Conservation (phyloP, 371 early-diverging fungal species). For the Nematocida displodere region DNA sequence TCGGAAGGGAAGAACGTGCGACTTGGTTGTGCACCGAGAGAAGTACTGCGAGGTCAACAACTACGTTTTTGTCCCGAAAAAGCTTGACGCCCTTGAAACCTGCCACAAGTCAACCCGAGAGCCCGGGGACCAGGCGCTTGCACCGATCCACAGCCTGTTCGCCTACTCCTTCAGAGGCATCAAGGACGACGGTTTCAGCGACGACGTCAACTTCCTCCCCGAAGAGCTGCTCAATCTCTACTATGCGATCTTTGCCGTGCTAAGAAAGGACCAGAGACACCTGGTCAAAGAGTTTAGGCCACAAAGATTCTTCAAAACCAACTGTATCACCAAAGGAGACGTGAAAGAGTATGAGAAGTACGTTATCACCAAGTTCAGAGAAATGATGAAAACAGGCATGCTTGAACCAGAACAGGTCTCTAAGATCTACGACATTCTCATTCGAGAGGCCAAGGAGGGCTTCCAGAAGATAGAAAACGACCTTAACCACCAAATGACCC, state of each 20-base stretch:
- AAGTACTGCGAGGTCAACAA: slow-evolving; percentile 65
- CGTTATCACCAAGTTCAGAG: slow-evolving; percentile 56
- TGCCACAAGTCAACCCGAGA: slow-evolving; percentile 45
- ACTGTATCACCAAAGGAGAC: slow-evolving; percentile 62
- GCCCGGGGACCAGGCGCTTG: slow-evolving; percentile 32
- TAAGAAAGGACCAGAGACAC: slow-evolving; percentile 54
- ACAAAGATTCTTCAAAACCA: slow-evolving; percentile 64
- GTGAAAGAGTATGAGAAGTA: slow-evolving; percentile 60
- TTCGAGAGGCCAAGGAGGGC: slow-evolving; percentile 51
- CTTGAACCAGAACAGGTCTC: slow-evolving; percentile 59
- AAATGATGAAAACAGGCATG: slow-evolving; percentile 56
- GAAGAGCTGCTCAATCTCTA: slow-evolving; percentile 64
- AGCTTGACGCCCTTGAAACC: slow-evolving; percentile 8
- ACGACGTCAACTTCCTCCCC: slow-evolving; percentile 65
- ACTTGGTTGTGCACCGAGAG: slow-evolving; percentile 60
- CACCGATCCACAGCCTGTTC: slow-evolving; percentile 62
- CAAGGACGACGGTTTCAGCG: slow-evolving; percentile 63
- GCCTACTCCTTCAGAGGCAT: slow-evolving; percentile 62
- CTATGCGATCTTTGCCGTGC: slow-evolving; percentile 60
- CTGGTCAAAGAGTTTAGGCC: slow-evolving; percentile 59
- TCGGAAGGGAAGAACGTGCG: slow-evolving; percentile 57
- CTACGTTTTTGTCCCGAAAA: slow-evolving; percentile 55
- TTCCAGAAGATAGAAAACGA: slow-evolving; percentile 41
- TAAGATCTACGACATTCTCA: slow-evolving; percentile 60
- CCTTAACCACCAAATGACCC: slow-evolving; percentile 31